These are phyloP conservation scores for Fraxinus floribunda DNA, from an alignment of 305 asterid species.

Conservation along the genomic window DNA sequence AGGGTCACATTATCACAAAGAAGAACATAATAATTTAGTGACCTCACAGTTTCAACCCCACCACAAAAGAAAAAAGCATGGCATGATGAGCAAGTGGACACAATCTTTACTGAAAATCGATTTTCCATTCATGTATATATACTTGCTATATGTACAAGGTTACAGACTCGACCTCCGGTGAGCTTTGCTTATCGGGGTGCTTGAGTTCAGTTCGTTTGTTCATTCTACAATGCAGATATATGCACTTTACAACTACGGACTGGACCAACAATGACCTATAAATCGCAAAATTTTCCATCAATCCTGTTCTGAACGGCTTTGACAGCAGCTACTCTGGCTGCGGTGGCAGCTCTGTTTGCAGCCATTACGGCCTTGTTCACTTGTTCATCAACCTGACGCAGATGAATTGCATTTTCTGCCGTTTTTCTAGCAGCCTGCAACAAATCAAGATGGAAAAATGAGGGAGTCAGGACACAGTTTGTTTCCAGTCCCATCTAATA, in stretches of 20 bases:
- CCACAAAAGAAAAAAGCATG: not conserved
- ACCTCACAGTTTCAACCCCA: constrained; percentile 27
- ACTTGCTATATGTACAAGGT: constrained; percentile 51
- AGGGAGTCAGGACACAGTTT: not conserved
- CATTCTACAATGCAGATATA: constrained; percentile 14
- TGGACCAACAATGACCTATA: constrained; percentile 14
- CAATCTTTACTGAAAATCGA: constrained; percentile 22
- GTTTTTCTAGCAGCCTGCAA: constrained; percentile 73
- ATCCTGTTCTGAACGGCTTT: constrained; percentile 85
- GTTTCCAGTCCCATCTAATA: not conserved
- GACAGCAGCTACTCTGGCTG: constrained; percentile 88
- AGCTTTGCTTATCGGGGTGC: constrained; percentile 56
- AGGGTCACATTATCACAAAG: constrained; percentile 23
- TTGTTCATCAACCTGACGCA: constrained; percentile 60
- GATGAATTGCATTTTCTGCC: constrained; percentile 58
- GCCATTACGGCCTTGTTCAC: constrained; percentile 72
- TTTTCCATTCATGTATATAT: constrained; percentile 43
- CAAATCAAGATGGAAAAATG: not conserved
- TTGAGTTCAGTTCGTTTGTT: constrained; percentile 7
- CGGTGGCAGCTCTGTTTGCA: constrained; percentile 78
- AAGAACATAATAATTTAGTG: constrained; percentile 27
- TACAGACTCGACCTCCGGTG: constrained; percentile 44
- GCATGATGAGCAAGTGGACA: constrained; percentile 12
- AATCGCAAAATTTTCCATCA: constrained; percentile 71
- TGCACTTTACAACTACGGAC: constrained; percentile 49